Evolutionary conservation across 1,284 basidiomycete species (phyloP), one percentile per base, ranked within the genome.

Genomic region (Naganishia sp.): DNA sequence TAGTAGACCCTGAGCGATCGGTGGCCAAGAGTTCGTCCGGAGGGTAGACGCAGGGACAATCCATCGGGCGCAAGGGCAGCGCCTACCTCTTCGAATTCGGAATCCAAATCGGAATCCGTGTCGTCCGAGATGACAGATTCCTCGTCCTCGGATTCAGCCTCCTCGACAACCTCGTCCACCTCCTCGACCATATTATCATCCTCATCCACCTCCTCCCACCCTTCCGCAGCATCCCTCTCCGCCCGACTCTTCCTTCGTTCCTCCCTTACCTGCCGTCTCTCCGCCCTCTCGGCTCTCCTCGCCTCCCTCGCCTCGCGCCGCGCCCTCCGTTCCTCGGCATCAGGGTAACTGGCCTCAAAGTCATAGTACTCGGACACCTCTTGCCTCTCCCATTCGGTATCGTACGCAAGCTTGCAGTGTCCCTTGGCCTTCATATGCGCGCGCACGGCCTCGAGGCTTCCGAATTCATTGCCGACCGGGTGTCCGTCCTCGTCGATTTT

Each of bases 371-470:
- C 95, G 0, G 93, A 90, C 6, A 96, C 73, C 74, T 97, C 94
- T 53, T 95, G 84, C 54, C 87, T 85, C 73, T 98, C 92, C 50
- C 83, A 79, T 71, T 90, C 87, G 1, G 84, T 82, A 63, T 93
- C 90, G 77, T 97, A 99, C 0, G 92, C 90, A 68, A 99, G 86
- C 80, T 97, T 97, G 85, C 94, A 97, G 74, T 99, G 96, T 49
- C 85, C 85, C 80, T 96, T 97, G 82, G 94, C 93, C 60, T 87
- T 71, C 94, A 97, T 97, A 75, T 97, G 94, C 74, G 90, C 91
- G 71, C 93, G 83, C 2, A 92, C 92, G 0, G 93, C 92, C 2
- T 92, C 88, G 53, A 94, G 74, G 23, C 86, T 87, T 60, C 86
- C 84, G 78, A 92, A 92, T 73, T 92, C 90, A 68, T 85, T 85